These are phyloP conservation scores for Podospora anserina DNA, from an alignment of 495 filamentous ascomycete species.

Conservation along the genomic window DNA sequence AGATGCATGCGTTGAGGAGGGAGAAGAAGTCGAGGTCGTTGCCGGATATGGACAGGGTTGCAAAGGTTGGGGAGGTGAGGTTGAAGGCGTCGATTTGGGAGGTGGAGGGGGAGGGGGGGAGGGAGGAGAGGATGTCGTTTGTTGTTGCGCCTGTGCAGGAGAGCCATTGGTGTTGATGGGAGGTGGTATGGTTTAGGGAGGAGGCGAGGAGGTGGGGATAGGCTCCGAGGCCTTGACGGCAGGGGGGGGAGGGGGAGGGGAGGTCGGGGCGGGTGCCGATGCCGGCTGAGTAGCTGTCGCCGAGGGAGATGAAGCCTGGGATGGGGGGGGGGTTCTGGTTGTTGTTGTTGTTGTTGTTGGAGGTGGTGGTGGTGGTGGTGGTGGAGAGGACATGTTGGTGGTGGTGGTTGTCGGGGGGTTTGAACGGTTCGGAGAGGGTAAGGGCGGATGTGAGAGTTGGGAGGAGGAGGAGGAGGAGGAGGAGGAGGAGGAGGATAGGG, in stretches of 20 bases:
- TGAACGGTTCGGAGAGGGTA: background rate
- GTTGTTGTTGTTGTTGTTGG: too few species aligned
- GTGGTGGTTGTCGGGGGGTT: background rate
- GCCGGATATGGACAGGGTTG: conserved; percentile 45
- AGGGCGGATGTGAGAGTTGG: background rate
- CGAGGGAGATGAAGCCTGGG: conserved; percentile 41
- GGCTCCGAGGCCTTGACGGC: conserved; percentile 38
- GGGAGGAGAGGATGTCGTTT: conserved; percentile 31
- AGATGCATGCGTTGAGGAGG: conserved; percentile 48
- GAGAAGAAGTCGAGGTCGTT: conserved; percentile 52
- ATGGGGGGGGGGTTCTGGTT: background rate
- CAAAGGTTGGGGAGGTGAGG: conserved; percentile 31
- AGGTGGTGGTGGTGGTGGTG: background rate
- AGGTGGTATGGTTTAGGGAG: conserved; percentile 24
- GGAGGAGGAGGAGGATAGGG: background rate
- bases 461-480: conserved; percentile 1
- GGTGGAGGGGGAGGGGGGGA: conserved; percentile 17
- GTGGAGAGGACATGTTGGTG: background rate
- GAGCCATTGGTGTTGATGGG: conserved; percentile 35
- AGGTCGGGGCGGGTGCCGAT: conserved; percentile 40
- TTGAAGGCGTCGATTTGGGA: conserved; percentile 41
- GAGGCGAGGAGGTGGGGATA: conserved; percentile 38
- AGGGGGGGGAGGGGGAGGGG: conserved; percentile 35
- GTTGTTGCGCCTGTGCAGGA: conserved; percentile 43
- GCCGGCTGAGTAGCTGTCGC: conserved; percentile 50